Percentiles rank a stretch among this genome's conserved stretches.
Conservation (phyloP, 805 yeast genomes). For the Saccharomycopsis microspora region DNA sequence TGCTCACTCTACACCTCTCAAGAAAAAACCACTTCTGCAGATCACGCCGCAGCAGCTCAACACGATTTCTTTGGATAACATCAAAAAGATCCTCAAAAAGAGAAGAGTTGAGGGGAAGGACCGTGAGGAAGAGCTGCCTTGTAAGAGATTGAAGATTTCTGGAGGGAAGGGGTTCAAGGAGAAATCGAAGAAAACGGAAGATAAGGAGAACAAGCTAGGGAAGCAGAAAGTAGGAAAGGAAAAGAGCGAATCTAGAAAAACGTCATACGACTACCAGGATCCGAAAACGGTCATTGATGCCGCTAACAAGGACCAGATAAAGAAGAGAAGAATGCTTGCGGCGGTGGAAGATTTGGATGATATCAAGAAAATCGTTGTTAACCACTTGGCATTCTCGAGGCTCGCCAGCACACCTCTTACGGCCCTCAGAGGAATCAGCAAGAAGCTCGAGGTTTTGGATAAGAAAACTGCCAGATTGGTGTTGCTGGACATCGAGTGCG, state of each 20-base stretch:
- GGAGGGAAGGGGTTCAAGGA: background rate
- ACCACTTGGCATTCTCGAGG: constrained; percentile 85
- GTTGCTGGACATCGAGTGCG: constrained; percentile 38
- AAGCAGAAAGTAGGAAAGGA: background rate
- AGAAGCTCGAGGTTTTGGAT: constrained; percentile 26
- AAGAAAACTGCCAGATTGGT: constrained; percentile 29
- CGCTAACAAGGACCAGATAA: constrained; percentile 13
- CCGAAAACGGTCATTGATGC: constrained; percentile 16
- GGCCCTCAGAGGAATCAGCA: constrained; percentile 46
- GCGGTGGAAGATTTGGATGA: constrained; percentile 29
- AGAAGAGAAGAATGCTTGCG: constrained; percentile 5
- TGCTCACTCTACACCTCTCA: too few relatives aligned
- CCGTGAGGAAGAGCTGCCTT: too few relatives aligned
- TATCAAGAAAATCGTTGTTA: constrained; percentile 55
- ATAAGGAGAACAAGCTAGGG: background rate
- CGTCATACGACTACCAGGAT: constrained; percentile 15
- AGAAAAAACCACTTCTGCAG: too few relatives aligned
- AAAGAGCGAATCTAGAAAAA: background rate
- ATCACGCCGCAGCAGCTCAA: too few relatives aligned
- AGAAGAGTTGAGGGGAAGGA: background rate
- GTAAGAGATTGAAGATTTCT: background rate
- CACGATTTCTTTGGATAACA: constrained; percentile 7
- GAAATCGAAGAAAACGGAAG: background rate
- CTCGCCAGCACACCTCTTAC: constrained; percentile 81
- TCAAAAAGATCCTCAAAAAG: constrained; percentile 2